These are phyloP conservation scores for Conoideocrella luteorostrata DNA, from an alignment of 2,329 filamentous ascomycete species.

Conservation along the genomic window DNA sequence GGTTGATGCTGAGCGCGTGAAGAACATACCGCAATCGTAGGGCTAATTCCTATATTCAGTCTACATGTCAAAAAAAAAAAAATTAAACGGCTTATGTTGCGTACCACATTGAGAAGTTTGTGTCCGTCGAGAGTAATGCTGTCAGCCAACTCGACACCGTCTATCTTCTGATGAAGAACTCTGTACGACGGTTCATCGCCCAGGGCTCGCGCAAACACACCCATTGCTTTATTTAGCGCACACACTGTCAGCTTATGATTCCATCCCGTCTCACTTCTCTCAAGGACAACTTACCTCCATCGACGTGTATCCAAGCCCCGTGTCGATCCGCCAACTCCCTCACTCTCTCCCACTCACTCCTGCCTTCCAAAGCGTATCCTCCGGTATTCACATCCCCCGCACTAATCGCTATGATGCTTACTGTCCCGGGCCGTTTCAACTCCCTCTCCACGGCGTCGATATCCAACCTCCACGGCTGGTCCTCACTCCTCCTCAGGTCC, in stretches of 20 bases:
- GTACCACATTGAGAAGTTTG: conserved; percentile 82
- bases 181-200: conserved; percentile 50
- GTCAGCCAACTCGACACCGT: conserved; percentile 74
- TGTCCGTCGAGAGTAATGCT: conserved; percentile 84
- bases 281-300: too few species aligned
- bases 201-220: conserved; percentile 68
- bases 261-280: conserved; percentile 12
- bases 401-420: conserved; percentile 74
- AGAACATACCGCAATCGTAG: conserved; percentile 88
- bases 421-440: conserved; percentile 45
- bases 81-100: too few species aligned
- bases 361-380: conserved; percentile 58
- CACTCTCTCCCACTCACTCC: conserved; percentile 55
- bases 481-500: conserved; percentile 44
- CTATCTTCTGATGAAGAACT: conserved; percentile 40
- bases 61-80: too few species aligned
- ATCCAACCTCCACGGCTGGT: conserved; percentile 64
- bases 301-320: conserved; percentile 81
- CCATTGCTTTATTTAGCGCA: conserved; percentile 49
- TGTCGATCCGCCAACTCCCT: conserved; percentile 66
- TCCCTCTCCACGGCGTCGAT: conserved; percentile 56
- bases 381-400: conserved; percentile 90
- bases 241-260: not conserved
- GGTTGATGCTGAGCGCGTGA: conserved; percentile 57
- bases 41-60: conserved; percentile 53